Percentiles rank a stretch among this genome's conserved stretches.
These are phyloP conservation scores for Grigorovia jiainica DNA, from an alignment of 805 yeast species.

Conservation along the genomic window DNA sequence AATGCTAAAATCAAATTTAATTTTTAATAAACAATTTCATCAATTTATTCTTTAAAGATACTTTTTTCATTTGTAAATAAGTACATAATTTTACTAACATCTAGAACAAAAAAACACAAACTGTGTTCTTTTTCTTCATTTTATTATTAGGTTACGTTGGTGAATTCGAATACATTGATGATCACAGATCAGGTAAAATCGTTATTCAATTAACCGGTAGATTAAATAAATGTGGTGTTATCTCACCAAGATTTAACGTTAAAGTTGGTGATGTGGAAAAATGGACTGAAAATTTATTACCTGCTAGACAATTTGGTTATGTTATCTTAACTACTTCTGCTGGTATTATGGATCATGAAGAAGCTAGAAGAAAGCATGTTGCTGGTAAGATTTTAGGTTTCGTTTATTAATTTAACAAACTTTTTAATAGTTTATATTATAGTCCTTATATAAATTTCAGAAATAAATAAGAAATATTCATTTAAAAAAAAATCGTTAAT, in stretches of 20 bases:
- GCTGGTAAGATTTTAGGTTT: constrained; percentile 97
- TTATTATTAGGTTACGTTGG: constrained; percentile 84
- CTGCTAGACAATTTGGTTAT: constrained; percentile 98
- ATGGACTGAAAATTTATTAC: constrained; percentile 96
- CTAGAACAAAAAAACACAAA: background rate
- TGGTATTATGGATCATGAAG: constrained; percentile 99
- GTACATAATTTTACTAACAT: background rate
- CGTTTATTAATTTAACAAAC: constrained; percentile 56
- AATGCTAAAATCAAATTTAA: no score
- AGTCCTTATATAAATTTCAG: no score
- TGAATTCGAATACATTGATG: constrained; percentile 96
- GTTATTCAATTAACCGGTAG: constrained; percentile 96
- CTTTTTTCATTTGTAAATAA: no score
- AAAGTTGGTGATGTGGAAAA: constrained; percentile 90
- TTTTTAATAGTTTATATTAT: no score
- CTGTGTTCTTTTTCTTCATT: background rate
- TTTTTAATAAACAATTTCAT: no score
- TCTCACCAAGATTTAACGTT: constrained; percentile 96
- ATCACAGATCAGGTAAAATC: constrained; percentile 97
- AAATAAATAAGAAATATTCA: no score
- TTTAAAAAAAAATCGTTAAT: no score
- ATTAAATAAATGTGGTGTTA: constrained; percentile 97
- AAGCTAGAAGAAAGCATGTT: constrained; percentile 99
- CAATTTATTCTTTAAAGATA: no score
- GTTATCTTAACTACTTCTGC: constrained; percentile 97